A percentile compares a stretch with the other conserved stretches of the same genome.
Conservation (phyloP, 306 rosid species). For the Dicorynia guianensis region DNA sequence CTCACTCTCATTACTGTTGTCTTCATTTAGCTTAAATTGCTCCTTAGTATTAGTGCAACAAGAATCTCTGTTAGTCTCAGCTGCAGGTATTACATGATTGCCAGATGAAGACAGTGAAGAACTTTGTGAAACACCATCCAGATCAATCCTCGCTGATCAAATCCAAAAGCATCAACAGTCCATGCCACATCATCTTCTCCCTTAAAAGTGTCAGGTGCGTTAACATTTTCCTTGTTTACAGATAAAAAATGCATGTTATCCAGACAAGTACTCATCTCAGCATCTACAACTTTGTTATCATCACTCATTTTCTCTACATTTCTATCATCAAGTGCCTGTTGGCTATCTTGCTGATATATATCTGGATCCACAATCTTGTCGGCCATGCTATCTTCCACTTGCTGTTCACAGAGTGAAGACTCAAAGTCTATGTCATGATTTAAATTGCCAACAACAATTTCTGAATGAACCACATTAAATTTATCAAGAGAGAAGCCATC, state of each 20-base stretch:
- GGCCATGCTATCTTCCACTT: constrained; percentile 54
- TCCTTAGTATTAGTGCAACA: constrained; percentile 36
- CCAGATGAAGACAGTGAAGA: constrained; percentile 39
- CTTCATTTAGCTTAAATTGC: constrained; percentile 46
- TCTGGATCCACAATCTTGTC: constrained; percentile 35
- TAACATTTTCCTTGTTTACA: constrained; percentile 40
- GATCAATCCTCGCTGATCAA: constrained; percentile 48
- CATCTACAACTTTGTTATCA: constrained; percentile 45
- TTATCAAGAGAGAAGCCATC: constrained; percentile 32
- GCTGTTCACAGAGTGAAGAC: constrained; percentile 44
- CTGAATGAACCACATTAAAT: constrained; percentile 37
- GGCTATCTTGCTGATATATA: constrained; percentile 52
- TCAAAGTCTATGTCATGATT: constrained; percentile 44
- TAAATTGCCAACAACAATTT: constrained; percentile 41
- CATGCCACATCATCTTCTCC: constrained; percentile 44
- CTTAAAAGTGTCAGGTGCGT: constrained; percentile 32
- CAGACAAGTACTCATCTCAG: constrained; percentile 45
- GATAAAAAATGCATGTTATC: constrained; percentile 39
- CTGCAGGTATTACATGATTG: constrained; percentile 35
- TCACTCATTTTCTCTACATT: constrained; percentile 47
- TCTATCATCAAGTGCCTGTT: constrained; percentile 46
- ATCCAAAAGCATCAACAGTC: constrained; percentile 33
- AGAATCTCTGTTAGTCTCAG: constrained; percentile 39
- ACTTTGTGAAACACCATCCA: constrained; percentile 47
- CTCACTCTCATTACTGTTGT: constrained; percentile 38